Base-by-base conservation (phyloP, 495 filamentous ascomycete species). In the Echria macrotheca region DNA sequence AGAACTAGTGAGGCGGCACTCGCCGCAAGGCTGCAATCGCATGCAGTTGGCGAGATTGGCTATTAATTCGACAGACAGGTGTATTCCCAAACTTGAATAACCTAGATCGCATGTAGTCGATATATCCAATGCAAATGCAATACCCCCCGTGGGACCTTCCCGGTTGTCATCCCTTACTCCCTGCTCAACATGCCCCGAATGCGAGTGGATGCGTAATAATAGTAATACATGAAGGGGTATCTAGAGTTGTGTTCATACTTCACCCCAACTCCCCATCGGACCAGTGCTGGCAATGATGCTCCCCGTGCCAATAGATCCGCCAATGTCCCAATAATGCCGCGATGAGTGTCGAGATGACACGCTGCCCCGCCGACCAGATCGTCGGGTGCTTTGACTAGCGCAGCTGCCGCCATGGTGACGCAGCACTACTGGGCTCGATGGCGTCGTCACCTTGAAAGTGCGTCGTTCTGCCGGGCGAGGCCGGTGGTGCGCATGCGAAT, bases 291-390 rank as follows among this genome's bases (percentile, higher is more conserved):
- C 79, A 64, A 85, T 77, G 25, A 80, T 74, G 55, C 82, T 86
- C 3, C 79, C 84, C 49, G 82, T 89, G 6, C 86, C 86, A 11
- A 87, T 79, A 53, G 83, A 87, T 23, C 70, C 85, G 18, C 87
- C 86, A 42, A 91, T 79, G 63, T 94, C 89, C 90, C 90, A 95
- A 64, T 89, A 96, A 48, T 74, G 72, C 8, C 71, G 59, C 4
- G 69, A 72, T 48, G 71, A 94, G 52, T 70, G 66, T 49, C 85
- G 70, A 29, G 79, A 85, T 18, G 83, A 87, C 9, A 78, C 67
- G 50, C 76, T 82, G 60, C 79, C 64, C 69, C 74, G 64, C 61
- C 76, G 66, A 49, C 78, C 65, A 51, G 81, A 73, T 67, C 74
- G 70, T 70, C 78, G 82, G 21, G 80, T 85, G 65, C 87, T 91